A percentile compares a stretch with the other conserved stretches of the same genome.
phyloP scores from a whole-genome alignment of 2,329 filamentous ascomycete species.

The Fusarium oligoseptatum region DNA sequence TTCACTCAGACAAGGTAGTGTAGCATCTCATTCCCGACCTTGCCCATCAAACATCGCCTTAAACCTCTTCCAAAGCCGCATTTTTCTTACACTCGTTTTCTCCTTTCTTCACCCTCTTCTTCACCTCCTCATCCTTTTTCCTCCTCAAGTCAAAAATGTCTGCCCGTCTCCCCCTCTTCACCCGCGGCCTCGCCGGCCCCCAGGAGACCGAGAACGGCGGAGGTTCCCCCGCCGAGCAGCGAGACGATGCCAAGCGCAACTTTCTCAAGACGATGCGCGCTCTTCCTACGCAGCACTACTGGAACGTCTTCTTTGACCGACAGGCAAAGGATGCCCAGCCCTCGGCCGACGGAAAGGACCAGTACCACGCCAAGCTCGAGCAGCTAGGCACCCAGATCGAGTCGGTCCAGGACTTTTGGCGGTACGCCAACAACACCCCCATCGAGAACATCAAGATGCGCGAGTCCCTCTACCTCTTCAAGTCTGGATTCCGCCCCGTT shows the following conservation, averaged over 20 bases:
- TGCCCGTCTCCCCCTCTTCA: slow-evolving; percentile 69
- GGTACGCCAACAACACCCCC: slow-evolving; percentile 85
- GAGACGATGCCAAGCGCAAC: slow-evolving; percentile 86
- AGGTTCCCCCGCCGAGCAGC: slow-evolving; percentile 78
- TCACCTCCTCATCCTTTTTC: not conserved
- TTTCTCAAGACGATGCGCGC: slow-evolving; percentile 81
- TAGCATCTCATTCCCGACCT: not conserved
- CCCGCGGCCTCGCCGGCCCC: slow-evolving; percentile 71
- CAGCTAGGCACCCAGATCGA: slow-evolving; percentile 76
- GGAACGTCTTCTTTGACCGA: slow-evolving; percentile 79
- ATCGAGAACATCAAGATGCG: slow-evolving; percentile 81
- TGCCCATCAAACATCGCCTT: not conserved
- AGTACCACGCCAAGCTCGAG: slow-evolving; percentile 70
- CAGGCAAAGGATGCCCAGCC: slow-evolving; percentile 52
- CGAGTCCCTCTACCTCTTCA: slow-evolving; percentile 85
- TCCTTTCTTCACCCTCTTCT: not conserved
- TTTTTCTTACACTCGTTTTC: slow-evolving; percentile 35
- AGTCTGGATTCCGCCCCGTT: slow-evolving; percentile 79
- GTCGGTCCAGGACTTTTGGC: slow-evolving; percentile 88
- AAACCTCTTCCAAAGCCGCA: slow-evolving; percentile 10
- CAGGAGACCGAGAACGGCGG: slow-evolving; percentile 70
- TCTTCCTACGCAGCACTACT: slow-evolving; percentile 83
- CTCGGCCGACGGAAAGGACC: slow-evolving; percentile 52
- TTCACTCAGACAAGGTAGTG: not conserved
- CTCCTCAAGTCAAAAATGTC: slow-evolving; percentile 63